Percentiles rank a stretch among this genome's conserved stretches.
Conservation (phyloP, 176 grass and related monocot species). For the Oryza australiensis region DNA sequence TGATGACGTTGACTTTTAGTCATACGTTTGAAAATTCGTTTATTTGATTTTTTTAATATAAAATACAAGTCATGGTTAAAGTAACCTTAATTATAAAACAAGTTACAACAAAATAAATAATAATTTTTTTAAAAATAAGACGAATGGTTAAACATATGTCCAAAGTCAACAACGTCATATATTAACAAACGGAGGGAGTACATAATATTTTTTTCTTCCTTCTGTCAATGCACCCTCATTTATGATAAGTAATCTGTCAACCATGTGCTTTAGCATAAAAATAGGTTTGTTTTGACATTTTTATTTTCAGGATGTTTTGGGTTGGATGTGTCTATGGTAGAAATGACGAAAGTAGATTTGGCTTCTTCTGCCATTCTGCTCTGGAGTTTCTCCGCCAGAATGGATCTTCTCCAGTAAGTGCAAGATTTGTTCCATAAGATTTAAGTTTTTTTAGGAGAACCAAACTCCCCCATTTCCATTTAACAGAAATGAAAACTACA, state of each 20-base stretch:
- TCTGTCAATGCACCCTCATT: background rate
- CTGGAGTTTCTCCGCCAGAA: constrained; percentile 87
- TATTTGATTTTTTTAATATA: no score
- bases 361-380: constrained; percentile 92
- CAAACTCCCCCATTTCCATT: no score
- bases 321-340: constrained; percentile 88
- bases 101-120: no score
- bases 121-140: no score
- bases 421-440: background rate
- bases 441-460: no score
- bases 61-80: no score
- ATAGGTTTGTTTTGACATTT: constrained; percentile 18
- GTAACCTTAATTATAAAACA: no score
- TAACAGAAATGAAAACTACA: no score
- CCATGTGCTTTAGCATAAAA: background rate
- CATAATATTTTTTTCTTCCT: background rate
- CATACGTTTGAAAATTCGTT: no score
- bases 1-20: no score
- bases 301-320: constrained; percentile 83
- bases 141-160: no score
- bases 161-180: no score
- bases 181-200: background rate
- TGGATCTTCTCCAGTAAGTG: constrained; percentile 73
- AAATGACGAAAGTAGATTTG: constrained; percentile 85
- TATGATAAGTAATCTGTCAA: background rate